Conservation (phyloP, 768 basidiomycete genomes). For the Neoboletus brunneissimus region DNA sequence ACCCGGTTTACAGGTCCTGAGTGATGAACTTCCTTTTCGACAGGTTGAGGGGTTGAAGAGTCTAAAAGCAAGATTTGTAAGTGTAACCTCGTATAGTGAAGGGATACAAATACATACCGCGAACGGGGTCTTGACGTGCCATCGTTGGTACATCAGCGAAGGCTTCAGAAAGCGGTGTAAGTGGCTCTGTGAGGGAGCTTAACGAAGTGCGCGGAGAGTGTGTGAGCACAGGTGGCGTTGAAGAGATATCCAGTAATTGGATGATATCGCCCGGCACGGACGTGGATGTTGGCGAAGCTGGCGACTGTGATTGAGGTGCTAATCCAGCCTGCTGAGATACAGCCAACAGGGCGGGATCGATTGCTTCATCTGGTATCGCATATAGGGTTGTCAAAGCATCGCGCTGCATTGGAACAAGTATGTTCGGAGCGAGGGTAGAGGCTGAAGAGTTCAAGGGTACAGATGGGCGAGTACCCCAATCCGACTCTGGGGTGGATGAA, state of each 20-base stretch:
- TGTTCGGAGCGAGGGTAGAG: background rate
- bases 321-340: conserved; percentile 20
- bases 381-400: background rate
- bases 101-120: conserved; percentile 7
- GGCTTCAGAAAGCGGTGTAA: conserved; percentile 22
- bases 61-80: conserved; percentile 13
- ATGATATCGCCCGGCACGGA: background rate
- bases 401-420: background rate
- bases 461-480: background rate
- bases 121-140: background rate
- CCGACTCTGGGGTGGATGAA: conserved; percentile 10
- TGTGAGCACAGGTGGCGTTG: conserved; percentile 21
- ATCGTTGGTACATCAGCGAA: conserved; percentile 7
- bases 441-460: background rate
- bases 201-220: conserved; percentile 32
- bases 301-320: background rate
- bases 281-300: background rate
- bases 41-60: background rate
- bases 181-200: conserved; percentile 31
- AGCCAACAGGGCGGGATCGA: conserved; percentile 34
- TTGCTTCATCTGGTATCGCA: conserved; percentile 21
- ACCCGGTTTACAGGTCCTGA: background rate
- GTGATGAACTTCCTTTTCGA: background rate
- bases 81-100: background rate
- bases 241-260: conserved; percentile 2